phyloP scores from a whole-genome alignment of 108 stramenopile genomes.

The Asterionellopsis glacialis region DNA sequence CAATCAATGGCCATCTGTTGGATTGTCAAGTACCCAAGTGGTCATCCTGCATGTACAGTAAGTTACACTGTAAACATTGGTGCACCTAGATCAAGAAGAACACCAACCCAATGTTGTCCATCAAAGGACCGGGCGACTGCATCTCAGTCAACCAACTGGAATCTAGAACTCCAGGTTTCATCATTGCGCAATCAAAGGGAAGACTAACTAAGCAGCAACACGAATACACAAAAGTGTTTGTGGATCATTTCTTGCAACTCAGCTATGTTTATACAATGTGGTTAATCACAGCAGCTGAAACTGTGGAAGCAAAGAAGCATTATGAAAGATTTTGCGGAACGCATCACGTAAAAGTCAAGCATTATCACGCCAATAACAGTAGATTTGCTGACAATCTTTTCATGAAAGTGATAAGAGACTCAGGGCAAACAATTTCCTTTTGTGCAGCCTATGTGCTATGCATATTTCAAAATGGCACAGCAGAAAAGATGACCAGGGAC shows the following conservation, averaged over 20 bases:
- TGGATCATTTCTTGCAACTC: slow-evolving; percentile 13
- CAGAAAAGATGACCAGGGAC: slow-evolving; percentile 23
- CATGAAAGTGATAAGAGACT: too few species aligned
- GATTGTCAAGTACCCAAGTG: too few species aligned
- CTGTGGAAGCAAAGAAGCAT: slow-evolving; percentile 13
- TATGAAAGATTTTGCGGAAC: too few species aligned
- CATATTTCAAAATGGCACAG: too few species aligned
- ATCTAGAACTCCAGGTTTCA: slow-evolving; percentile 19
- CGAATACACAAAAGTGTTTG: slow-evolving; percentile 2
- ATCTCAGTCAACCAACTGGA: too few species aligned
- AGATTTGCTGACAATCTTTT: slow-evolving; percentile 30
- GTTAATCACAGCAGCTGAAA: background rate
- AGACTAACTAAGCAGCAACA: slow-evolving; percentile 13
- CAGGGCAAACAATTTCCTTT: too few species aligned
- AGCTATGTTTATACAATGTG: slow-evolving; percentile 11
- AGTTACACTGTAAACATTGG: slow-evolving; percentile 20
- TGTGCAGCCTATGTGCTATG: too few species aligned
- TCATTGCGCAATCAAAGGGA: slow-evolving; percentile 26
- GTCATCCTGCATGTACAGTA: slow-evolving; percentile 12
- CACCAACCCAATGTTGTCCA: background rate
- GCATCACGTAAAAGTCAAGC: too few species aligned
- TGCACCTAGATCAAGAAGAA: slow-evolving; percentile 5
- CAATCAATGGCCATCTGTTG: too few species aligned
- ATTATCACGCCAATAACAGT: slow-evolving; percentile 21
- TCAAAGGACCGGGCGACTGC: slow-evolving; percentile 15